A percentile compares a stretch with the other conserved stretches of the same genome.
phyloP scores from a whole-genome alignment of 2,329 filamentous ascomycete species.

The Neophaeococcomyces aloes region DNA sequence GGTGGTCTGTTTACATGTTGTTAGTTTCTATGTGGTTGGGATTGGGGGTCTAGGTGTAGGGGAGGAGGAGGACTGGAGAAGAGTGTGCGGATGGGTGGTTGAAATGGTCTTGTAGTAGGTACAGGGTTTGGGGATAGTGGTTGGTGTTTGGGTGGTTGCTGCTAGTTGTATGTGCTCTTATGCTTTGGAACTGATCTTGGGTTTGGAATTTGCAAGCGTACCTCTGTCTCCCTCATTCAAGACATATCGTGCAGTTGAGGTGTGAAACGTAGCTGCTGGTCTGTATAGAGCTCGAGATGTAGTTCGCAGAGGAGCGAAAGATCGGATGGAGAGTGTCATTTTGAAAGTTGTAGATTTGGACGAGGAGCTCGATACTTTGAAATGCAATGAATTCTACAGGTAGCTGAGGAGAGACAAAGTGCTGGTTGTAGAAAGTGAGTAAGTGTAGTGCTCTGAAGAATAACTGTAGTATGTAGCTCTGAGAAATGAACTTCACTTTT shows the following conservation, averaged over 20 bases:
- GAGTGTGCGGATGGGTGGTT: too few relatives aligned
- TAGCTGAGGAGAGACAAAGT: too few relatives aligned
- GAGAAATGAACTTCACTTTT: too few relatives aligned
- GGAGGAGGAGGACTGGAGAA: background rate
- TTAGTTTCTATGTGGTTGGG: conserved; percentile 2
- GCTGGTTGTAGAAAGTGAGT: too few relatives aligned
- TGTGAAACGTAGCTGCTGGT: conserved; percentile 7
- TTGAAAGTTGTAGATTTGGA: background rate
- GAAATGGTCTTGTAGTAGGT: too few relatives aligned
- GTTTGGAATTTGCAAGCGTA: conserved; percentile 1
- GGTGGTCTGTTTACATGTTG: conserved; percentile 10
- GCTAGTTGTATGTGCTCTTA: too few relatives aligned
- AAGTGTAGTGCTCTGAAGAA: too few relatives aligned
- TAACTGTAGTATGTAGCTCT: too few relatives aligned
- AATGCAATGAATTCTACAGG: too few relatives aligned
- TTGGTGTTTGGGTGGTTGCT: too few relatives aligned
- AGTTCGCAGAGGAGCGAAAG: conserved; percentile 3
- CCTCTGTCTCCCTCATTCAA: conserved; percentile 5
- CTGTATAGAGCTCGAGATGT: conserved; percentile 5
- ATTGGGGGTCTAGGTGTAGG: background rate
- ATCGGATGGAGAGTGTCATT: conserved; percentile 2
- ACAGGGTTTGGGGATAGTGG: too few relatives aligned
- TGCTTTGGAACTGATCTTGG: background rate
- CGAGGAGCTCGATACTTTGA: background rate
- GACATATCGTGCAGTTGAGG: conserved; percentile 1